Percentiles rank a stretch among this genome's conserved stretches.
Evolutionary conservation across 768 basidiomycete species (phyloP).

Genomic region (Epithele typhae): DNA sequence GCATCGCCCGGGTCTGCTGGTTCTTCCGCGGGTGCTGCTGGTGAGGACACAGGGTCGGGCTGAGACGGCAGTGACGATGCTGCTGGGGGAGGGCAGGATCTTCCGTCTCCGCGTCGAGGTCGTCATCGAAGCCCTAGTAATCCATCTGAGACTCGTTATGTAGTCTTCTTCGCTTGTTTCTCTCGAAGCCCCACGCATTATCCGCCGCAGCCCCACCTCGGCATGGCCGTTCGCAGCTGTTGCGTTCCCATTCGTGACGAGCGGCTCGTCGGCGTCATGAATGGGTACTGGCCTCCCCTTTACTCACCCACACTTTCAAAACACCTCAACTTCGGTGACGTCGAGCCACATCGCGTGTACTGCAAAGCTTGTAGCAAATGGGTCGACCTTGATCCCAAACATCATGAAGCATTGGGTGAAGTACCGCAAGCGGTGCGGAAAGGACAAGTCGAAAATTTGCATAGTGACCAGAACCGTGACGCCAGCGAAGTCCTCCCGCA

Average conservation of each 20-base stretch:
- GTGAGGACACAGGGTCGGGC: constrained; percentile 1
- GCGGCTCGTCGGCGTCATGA: neutral
- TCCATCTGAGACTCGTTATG: constrained; percentile 20
- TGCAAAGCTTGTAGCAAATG: constrained; percentile 56
- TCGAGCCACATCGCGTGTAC: constrained; percentile 54
- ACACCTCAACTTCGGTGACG: constrained; percentile 50
- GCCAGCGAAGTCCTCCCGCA: constrained; percentile 47
- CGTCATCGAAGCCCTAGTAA: constrained; percentile 39
- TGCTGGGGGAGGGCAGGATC: too few species aligned
- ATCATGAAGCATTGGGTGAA: constrained; percentile 57
- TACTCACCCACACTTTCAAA: too few species aligned
- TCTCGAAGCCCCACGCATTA: constrained; percentile 47
- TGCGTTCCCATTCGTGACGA: neutral
- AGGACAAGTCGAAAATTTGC: constrained; percentile 20
- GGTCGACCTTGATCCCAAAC: constrained; percentile 50
- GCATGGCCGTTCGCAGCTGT: neutral
- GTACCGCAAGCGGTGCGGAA: constrained; percentile 53
- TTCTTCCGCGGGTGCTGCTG: constrained; percentile 2
- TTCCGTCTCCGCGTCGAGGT: constrained; percentile 8
- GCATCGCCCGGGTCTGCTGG: constrained; percentile 40
- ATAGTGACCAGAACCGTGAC: constrained; percentile 49
- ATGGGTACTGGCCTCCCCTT: neutral
- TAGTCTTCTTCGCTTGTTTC: constrained; percentile 25
- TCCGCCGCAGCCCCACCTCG: constrained; percentile 14
- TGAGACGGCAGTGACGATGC: neutral